phyloP scores from a whole-genome alignment of 1,284 basidiomycete genomes.

The Cryptococcus sp. region DNA sequence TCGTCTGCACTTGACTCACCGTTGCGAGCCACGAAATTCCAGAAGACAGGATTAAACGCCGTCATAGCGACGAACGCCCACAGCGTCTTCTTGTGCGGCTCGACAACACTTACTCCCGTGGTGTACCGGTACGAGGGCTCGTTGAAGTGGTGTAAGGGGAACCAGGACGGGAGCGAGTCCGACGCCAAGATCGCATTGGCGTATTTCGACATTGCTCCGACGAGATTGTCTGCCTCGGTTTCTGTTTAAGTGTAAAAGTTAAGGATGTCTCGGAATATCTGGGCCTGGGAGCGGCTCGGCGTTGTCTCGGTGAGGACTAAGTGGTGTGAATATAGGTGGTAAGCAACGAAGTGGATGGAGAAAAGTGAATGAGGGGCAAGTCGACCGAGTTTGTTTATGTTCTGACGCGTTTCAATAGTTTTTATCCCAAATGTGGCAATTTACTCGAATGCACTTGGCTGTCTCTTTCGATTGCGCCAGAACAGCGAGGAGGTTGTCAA shows the following conservation, averaged over 20 bases:
- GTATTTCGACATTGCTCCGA: background rate
- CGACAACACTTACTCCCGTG: constrained; percentile 43
- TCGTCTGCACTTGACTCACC: constrained; percentile 59
- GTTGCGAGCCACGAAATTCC: constrained; percentile 93
- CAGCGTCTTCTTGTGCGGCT: constrained; percentile 68
- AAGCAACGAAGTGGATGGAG: no score
- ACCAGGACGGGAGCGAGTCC: constrained; percentile 26
- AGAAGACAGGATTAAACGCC: constrained; percentile 87
- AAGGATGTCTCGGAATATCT: no score
- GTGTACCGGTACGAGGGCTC: constrained; percentile 35
- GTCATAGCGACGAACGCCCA: constrained; percentile 67
- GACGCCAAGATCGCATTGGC: background rate
- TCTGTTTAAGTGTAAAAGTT: no score
- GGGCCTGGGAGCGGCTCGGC: no score
- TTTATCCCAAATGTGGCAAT: background rate
- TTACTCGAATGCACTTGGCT: background rate
- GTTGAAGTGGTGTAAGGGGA: constrained; percentile 32
- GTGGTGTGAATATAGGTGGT: no score
- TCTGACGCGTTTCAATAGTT: background rate
- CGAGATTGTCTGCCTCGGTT: no score
- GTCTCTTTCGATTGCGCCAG: background rate
- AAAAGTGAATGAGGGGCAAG: no score
- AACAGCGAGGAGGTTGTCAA: background rate
- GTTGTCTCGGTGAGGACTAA: no score
- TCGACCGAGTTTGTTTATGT: background rate